Conservation (phyloP, 345 rosid species). For the Raphanus sativus region DNA sequence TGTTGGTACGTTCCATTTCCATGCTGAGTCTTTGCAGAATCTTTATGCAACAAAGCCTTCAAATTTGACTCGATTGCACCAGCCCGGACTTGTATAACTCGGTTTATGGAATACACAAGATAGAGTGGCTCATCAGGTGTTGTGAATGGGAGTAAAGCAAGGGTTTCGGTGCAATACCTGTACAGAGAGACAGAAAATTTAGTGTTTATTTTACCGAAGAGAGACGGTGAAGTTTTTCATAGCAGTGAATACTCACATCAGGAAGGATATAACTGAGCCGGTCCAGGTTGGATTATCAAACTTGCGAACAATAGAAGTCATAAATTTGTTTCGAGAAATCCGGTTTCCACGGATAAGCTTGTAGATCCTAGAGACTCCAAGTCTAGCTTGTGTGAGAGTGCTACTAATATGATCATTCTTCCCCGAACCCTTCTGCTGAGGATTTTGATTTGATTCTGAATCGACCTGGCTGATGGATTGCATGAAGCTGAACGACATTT, state of each 20-base stretch:
- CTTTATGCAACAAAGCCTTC: slow-evolving; percentile 70
- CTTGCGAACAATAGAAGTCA: slow-evolving; percentile 95
- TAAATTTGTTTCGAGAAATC: slow-evolving; percentile 89
- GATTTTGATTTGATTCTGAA: slow-evolving; percentile 49
- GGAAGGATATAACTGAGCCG: slow-evolving; percentile 63
- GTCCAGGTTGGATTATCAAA: slow-evolving; percentile 81
- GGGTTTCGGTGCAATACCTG: slow-evolving; percentile 98
- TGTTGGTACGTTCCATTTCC: slow-evolving; percentile 56
- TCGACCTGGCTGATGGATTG: slow-evolving; percentile 49
- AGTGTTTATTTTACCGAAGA: slow-evolving; percentile 19
- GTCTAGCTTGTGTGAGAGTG: slow-evolving; percentile 82
- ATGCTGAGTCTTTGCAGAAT: slow-evolving; percentile 39
- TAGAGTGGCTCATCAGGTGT: slow-evolving; percentile 97
- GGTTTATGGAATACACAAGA: slow-evolving; percentile 83
- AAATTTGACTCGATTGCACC: slow-evolving; percentile 91
- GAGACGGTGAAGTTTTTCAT: background rate
- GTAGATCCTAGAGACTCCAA: slow-evolving; percentile 95
- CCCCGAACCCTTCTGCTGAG: slow-evolving; percentile 49
- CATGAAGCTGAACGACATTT: slow-evolving; percentile 84
- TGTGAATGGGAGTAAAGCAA: slow-evolving; percentile 90
- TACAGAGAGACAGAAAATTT: slow-evolving; percentile 24
- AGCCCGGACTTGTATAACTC: slow-evolving; percentile 89
- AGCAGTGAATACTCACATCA: slow-evolving; percentile 63
- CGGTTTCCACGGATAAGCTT: slow-evolving; percentile 93
- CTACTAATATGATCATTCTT: slow-evolving; percentile 55